Evolutionary conservation across 495 filamentous ascomycete species (phyloP).

Genomic region (Neurospora tetrasperma): DNA sequence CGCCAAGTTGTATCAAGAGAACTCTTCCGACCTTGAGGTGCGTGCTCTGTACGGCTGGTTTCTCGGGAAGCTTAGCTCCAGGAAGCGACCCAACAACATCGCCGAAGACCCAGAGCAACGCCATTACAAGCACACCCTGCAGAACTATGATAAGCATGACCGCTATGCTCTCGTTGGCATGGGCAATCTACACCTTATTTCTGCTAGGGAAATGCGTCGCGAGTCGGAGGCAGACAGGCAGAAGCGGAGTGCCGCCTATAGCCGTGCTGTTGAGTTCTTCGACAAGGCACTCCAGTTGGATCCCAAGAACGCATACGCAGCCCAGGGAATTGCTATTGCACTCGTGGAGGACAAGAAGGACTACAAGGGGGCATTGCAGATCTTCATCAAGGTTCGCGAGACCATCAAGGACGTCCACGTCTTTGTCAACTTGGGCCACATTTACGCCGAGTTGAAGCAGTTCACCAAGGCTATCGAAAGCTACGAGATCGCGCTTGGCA

Average conservation of each 20-base stretch:
- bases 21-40: conserved; percentile 77
- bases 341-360: conserved; percentile 90
- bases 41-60: conserved; percentile 92
- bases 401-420: conserved; percentile 79
- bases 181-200: conserved; percentile 82
- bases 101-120: conserved; percentile 84
- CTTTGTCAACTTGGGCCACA: conserved; percentile 85
- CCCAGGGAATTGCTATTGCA: conserved; percentile 90
- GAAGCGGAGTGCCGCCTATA: conserved; percentile 75
- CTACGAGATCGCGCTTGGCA: conserved; percentile 82
- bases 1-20: conserved; percentile 66
- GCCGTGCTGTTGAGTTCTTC: conserved; percentile 92
- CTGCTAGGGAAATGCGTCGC: conserved; percentile 87
- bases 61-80: conserved; percentile 60
- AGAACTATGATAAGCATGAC: conserved; percentile 93
- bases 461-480: conserved; percentile 83
- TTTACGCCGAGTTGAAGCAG: conserved; percentile 80
- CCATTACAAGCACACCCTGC: conserved; percentile 91
- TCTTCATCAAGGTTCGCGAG: conserved; percentile 81
- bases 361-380: conserved; percentile 63
- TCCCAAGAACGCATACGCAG: conserved; percentile 86
- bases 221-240: conserved; percentile 83
- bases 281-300: conserved; percentile 93
- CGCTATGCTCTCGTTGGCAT: conserved; percentile 89
- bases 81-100: conserved; percentile 68